A percentile compares a stretch with the other conserved stretches of the same genome.
Conservation (phyloP, 805 yeast genomes). For the Isabelozyma gotoi region DNA sequence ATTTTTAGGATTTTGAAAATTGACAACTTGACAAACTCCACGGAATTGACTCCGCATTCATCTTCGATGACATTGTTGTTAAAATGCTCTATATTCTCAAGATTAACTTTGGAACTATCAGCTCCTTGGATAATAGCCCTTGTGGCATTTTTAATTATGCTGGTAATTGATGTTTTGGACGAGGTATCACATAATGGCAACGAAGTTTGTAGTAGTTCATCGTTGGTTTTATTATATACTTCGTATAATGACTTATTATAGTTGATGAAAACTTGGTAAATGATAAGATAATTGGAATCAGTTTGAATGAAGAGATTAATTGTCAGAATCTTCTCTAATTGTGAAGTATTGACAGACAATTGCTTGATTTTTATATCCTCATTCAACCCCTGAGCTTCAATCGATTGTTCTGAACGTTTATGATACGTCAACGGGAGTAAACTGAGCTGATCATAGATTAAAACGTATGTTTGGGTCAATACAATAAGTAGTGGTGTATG, state of each 20-base stretch:
- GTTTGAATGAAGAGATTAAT: constrained; percentile 43
- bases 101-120: constrained; percentile 10
- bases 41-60: constrained; percentile 22
- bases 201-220: constrained; percentile 32
- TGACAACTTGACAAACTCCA: constrained; percentile 27
- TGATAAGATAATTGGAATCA: constrained; percentile 34
- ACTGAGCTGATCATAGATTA: constrained; percentile 29
- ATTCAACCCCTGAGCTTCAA: constrained; percentile 50
- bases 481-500: constrained; percentile 29
- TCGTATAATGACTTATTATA: constrained; percentile 34
- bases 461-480: constrained; percentile 28
- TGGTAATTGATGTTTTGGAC: constrained; percentile 24
- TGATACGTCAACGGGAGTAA: constrained; percentile 48
- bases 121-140: constrained; percentile 25
- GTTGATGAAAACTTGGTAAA: constrained; percentile 38
- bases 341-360: constrained; percentile 34
- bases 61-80: constrained; percentile 30
- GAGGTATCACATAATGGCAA: constrained; percentile 30
- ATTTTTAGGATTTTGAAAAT: constrained; percentile 34
- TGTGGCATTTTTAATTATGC: constrained; percentile 31
- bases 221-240: constrained; percentile 22
- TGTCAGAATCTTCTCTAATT: constrained; percentile 24
- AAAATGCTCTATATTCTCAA: constrained; percentile 37
- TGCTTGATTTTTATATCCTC: constrained; percentile 37
- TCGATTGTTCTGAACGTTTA: constrained; percentile 41